phyloP scores from a whole-genome alignment of 2,329 filamentous ascomycete genomes.

The Sporothrix protearum region DNA sequence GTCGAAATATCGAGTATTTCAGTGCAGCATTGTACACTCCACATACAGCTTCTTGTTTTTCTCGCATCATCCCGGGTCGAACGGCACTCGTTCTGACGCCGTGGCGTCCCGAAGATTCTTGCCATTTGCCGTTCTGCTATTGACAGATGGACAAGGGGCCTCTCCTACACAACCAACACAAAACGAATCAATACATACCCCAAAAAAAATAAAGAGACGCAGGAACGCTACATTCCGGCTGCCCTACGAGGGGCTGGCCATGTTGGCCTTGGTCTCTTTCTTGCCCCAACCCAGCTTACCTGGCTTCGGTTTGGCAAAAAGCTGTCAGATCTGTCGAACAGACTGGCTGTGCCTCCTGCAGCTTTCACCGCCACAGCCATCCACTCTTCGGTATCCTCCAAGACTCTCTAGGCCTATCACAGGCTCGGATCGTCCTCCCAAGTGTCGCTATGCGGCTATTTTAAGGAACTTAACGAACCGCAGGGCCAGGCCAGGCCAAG shows the following conservation, averaged over 20 bases:
- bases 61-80: neutral
- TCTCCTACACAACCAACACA: neutral
- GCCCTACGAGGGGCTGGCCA: neutral
- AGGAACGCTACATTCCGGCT: neutral
- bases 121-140: neutral
- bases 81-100: neutral
- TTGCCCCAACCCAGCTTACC: neutral
- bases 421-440: neutral
- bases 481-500: neutral
- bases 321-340: neutral
- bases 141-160: neutral
- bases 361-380: neutral
- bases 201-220: neutral
- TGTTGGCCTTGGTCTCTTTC: neutral
- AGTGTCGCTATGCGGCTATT: conserved; percentile 5
- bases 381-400: neutral
- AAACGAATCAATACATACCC: conserved; percentile 8
- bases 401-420: neutral
- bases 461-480: conserved; percentile 2
- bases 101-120: neutral
- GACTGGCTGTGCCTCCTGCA: neutral
- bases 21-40: neutral
- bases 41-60: neutral
- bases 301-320: neutral
- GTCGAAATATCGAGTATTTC: neutral